phyloP scores from a whole-genome alignment of 768 basidiomycete genomes.

The Psilocybe tampanensis region DNA sequence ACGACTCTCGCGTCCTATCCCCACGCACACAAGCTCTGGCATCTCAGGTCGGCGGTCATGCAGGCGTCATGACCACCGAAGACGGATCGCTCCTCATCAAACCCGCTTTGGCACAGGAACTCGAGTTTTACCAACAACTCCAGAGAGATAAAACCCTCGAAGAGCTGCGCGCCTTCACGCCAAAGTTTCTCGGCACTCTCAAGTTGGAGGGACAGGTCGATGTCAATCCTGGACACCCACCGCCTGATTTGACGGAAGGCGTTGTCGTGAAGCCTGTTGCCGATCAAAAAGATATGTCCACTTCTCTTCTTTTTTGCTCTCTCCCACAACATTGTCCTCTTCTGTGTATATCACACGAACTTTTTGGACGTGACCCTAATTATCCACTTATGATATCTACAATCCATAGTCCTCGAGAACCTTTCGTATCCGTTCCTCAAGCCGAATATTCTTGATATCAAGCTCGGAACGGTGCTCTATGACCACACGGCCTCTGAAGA shows the following conservation, averaged over 20 bases:
- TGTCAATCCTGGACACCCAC: constrained; percentile 38
- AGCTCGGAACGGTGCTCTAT: constrained; percentile 90
- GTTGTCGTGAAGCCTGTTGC: constrained; percentile 26
- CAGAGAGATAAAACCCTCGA: constrained; percentile 41
- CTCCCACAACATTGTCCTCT: not conserved
- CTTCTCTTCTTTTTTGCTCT: not conserved
- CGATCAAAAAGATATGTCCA: constrained; percentile 50
- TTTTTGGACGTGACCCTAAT: constrained; percentile 7
- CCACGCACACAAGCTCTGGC: constrained; percentile 35
- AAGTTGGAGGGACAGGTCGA: constrained; percentile 66
- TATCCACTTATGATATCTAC: constrained; percentile 28
- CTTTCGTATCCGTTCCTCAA: constrained; percentile 69
- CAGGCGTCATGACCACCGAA: constrained; percentile 68
- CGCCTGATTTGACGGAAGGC: constrained; percentile 23
- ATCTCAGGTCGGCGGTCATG: constrained; percentile 82
- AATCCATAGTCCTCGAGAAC: constrained; percentile 88
- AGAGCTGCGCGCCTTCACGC: constrained; percentile 60
- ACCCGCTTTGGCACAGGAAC: constrained; percentile 63
- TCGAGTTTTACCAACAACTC: constrained; percentile 69
- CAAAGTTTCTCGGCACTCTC: constrained; percentile 80
- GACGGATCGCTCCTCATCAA: constrained; percentile 85
- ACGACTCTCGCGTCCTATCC: not conserved
- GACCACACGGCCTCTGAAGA: constrained; percentile 66
- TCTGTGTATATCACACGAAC: not conserved
- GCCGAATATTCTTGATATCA: constrained; percentile 90